phyloP scores from a whole-genome alignment of 768 basidiomycete species.

The Cytidiella melzeri region DNA sequence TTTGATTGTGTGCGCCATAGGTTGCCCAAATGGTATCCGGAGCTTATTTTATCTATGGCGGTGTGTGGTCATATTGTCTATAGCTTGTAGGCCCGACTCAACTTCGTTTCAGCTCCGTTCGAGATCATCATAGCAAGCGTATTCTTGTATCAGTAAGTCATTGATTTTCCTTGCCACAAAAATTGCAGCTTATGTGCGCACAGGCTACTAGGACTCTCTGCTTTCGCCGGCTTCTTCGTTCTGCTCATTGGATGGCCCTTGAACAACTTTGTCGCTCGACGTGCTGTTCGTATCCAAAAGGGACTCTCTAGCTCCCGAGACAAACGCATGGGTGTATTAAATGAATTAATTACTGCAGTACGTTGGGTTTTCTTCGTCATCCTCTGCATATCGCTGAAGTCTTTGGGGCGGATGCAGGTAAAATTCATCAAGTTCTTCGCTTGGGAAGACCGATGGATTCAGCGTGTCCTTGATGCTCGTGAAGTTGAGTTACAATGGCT shows the following conservation, averaged over 20 bases:
- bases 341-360: slow-evolving; percentile 69
- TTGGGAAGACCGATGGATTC: slow-evolving; percentile 75
- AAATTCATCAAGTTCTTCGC: slow-evolving; percentile 85
- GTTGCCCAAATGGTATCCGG: slow-evolving; percentile 48
- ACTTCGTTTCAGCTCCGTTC: slow-evolving; percentile 51
- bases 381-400: background rate
- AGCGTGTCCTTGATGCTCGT: slow-evolving; percentile 56
- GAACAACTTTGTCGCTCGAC: slow-evolving; percentile 58
- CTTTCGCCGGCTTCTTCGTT: slow-evolving; percentile 72
- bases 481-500: slow-evolving; percentile 72
- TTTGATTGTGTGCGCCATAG: slow-evolving; percentile 13
- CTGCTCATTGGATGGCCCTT: slow-evolving; percentile 63
- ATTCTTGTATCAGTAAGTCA: slow-evolving; percentile 73
- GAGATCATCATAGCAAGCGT: slow-evolving; percentile 66
- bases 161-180: background rate
- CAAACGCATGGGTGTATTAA: slow-evolving; percentile 71
- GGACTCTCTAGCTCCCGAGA: slow-evolving; percentile 58
- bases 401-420: too few species aligned
- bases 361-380: too few species aligned
- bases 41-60: slow-evolving; percentile 63
- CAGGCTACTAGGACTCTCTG: slow-evolving; percentile 60
- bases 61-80: too few species aligned
- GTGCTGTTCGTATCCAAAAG: slow-evolving; percentile 56
- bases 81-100: too few species aligned
- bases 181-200: background rate